Base-by-base conservation (phyloP, 2,329 filamentous ascomycete genomes). In the Fusarium dimerum region DNA sequence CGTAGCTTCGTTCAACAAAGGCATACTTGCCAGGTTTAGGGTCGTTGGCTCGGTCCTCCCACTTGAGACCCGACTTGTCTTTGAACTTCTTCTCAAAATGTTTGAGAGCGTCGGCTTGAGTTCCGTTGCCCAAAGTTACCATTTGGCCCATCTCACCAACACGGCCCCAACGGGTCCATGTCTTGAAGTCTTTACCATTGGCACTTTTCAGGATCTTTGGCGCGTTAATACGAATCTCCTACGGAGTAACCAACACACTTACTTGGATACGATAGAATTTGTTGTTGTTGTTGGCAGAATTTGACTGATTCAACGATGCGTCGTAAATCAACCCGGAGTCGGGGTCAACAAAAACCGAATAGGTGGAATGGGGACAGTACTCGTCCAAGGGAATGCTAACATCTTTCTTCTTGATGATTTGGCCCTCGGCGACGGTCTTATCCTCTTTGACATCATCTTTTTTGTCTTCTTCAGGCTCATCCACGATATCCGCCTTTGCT, bases 161-260 rank as follows among this genome's bases (percentile, higher is more conserved):
- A 18, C 91, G 83, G 18, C 91, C 91, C 89, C 89, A 95, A 51
- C 89, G 80, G 3, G 87, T 90, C 88, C 88, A 93, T 0, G 83
- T 85, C 41, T 77, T 73, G 67, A 78, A 89, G 9, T 51, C 54
- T 10, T 71, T 55, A 3, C 71, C 65, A 13, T 59, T 55, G 18
- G 62, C 59, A 38, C 73, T 72, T 16, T 72, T 71, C 20, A 83
- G 63, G 5, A 83, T 59, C 70, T 85, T 51, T 32, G 34, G 43
- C 26, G 13, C 0, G 34, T 41, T 59, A 58, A 59, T 16, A 52
- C 30, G n/a, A 51, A 20, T 42, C 12, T 17, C 29, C n/a, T 46
- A 26, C 42, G 52, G n/a, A 3, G 6, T 10, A 13, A 4, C 7
- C 39, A 29, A 49, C 16, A 11, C 30, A 60, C 68, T 64, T 56